A percentile compares a stretch with the other conserved stretches of the same genome.
These are phyloP conservation scores for Erodium moschatum DNA, from an alignment of 441 rosid species.

Conservation along the genomic window DNA sequence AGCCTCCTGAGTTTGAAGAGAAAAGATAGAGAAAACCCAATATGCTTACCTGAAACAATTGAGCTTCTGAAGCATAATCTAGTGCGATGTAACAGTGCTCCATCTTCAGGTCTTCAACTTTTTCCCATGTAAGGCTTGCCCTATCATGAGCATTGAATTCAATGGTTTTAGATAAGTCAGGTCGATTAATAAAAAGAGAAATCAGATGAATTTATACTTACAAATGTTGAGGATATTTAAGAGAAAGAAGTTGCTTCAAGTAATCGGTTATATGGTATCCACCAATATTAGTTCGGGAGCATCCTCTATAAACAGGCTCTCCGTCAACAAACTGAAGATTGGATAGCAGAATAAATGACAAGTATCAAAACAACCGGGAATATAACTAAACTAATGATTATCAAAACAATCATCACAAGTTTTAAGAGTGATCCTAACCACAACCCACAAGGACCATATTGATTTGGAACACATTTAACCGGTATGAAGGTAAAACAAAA, in stretches of 20 bases:
- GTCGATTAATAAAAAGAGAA: slow-evolving; percentile 10
- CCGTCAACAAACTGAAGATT: slow-evolving; percentile 68
- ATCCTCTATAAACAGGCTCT: slow-evolving; percentile 69
- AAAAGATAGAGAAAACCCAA: slow-evolving; percentile 12
- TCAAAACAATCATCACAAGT: not conserved
- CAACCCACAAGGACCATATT: slow-evolving; percentile 4
- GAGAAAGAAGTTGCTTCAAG: slow-evolving; percentile 85
- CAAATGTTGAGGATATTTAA: slow-evolving; percentile 83
- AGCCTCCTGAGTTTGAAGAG: slow-evolving; percentile 15
- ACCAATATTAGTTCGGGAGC: slow-evolving; percentile 75
- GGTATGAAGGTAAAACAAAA: not conserved
- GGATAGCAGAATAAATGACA: not conserved
- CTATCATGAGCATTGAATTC: slow-evolving; percentile 30
- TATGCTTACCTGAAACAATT: slow-evolving; percentile 52
- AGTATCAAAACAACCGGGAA: slow-evolving; percentile 15
- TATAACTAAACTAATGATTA: not conserved
- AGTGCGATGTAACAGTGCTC: slow-evolving; percentile 80
- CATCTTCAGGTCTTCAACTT: slow-evolving; percentile 85
- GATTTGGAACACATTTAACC: slow-evolving; percentile 6
- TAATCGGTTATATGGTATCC: slow-evolving; percentile 83
- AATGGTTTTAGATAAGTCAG: slow-evolving; percentile 13
- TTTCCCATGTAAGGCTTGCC: slow-evolving; percentile 78
- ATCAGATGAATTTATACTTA: slow-evolving; percentile 29
- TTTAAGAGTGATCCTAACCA: not conserved
- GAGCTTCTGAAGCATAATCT: slow-evolving; percentile 64